A percentile compares a stretch with the other conserved stretches of the same genome.
Conservation (phyloP, 768 basidiomycete species). For the Suillus occidentalis region DNA sequence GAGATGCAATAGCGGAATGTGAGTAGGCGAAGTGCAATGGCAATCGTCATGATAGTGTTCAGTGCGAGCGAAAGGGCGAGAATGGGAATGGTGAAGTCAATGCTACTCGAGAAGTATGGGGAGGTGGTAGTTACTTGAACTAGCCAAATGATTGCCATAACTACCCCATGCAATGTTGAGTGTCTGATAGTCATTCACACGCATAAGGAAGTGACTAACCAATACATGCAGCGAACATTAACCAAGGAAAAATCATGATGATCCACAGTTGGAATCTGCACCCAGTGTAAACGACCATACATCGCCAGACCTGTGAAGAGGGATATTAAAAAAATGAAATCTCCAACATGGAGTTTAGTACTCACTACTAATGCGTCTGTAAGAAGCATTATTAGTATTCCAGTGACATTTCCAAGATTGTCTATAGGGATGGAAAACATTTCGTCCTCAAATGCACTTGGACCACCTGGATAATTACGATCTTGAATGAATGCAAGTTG, state of each 20-base stretch:
- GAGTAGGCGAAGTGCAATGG: constrained; percentile 31
- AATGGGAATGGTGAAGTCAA: constrained; percentile 23
- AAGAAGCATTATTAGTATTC: constrained; percentile 14
- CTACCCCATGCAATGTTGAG: not conserved
- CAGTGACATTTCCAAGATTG: constrained; percentile 14
- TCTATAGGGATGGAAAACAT: constrained; percentile 23
- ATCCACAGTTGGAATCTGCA: not conserved
- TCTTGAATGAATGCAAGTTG: constrained; percentile 33
- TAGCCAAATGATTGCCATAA: not conserved
- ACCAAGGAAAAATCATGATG: not conserved
- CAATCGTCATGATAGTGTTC: constrained; percentile 33
- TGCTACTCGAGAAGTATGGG: not conserved
- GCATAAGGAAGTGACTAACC: not conserved
- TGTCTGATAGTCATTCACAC: not conserved
- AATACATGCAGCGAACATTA: not conserved
- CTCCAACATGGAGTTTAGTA: not conserved
- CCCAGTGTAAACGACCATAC: constrained; percentile 1
- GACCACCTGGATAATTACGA: constrained; percentile 34
- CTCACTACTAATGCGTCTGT: constrained; percentile 20
- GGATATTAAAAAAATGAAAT: not conserved
- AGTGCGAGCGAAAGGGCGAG: constrained; percentile 29
- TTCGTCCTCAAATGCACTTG: constrained; percentile 21
- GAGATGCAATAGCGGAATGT: constrained; percentile 15
- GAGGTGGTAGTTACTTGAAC: not conserved
- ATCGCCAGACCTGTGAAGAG: constrained; percentile 1